Base-by-base conservation (phyloP, 139 green algal species). In the Auxenochlorella pyrenoidosa region DNA sequence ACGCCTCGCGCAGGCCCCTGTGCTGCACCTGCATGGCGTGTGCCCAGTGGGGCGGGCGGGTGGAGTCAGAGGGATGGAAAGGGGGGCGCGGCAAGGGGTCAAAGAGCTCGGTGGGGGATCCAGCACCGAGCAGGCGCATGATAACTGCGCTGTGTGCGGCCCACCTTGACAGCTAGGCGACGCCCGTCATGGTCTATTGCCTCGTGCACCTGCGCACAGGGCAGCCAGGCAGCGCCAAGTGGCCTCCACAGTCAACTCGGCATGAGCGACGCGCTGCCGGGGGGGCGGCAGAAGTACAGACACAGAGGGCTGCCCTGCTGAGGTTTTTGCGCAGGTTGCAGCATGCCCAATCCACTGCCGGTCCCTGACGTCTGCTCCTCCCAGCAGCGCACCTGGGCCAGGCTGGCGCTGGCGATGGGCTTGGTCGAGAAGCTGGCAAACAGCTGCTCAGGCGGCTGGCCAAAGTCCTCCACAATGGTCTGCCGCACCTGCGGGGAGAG, bases 11-110 rank as follows among this genome's bases (percentile, higher is more conserved):
- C 91, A 99, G 89, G 43, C 95, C 94, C 19, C 90, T 88, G 84
- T 99, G 96, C 91, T 99, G 97, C 38, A 98, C 91, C 89, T 91
- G 85, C 58, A 60, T n/a, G n/a, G n/a, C n/a, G n/a, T n/a, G n/a
- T n/a, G n/a, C 36, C 28, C 40, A 34, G 34, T 2, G 44, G 38
- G 26, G 30, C 28, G 3, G 51, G 65, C 8, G 3, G 34, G 73
- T 0, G 58, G 2, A 58, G 18, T 0, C 13, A 54, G 15, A 16
- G n/a, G 4, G 58, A 18, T 22, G 41, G 80, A 3, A 0, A 4
- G 24, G 24, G 40, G 26, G 26, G 34, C 51, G 21, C 54, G 36
- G 6, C 26, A 76, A 5, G 12, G 44, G 71, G 68, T n/a, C n/a
- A n/a, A n/a, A n/a, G n/a, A n/a, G n/a, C n/a, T n/a, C n/a, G n/a